Percentiles rank a stretch among this genome's conserved stretches.
These are phyloP conservation scores for Thuidium tamariscinum DNA, from an alignment of 225 moss, liverwort and hornwort species.

Conservation along the genomic window DNA sequence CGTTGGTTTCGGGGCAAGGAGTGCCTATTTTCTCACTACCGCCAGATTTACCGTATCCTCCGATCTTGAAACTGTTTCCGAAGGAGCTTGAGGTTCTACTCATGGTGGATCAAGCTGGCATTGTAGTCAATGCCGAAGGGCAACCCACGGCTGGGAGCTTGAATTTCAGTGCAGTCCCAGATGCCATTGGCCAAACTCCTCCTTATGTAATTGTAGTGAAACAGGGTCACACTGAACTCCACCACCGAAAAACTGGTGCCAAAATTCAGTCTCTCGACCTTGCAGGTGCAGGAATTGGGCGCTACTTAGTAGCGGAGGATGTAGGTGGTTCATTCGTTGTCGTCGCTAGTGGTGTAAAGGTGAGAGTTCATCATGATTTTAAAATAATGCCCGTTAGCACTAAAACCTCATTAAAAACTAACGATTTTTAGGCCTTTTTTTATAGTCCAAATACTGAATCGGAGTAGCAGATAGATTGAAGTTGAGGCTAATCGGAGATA, in stretches of 20 bases:
- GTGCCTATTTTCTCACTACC: constrained; percentile 76
- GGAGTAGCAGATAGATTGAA: not conserved
- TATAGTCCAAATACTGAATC: not conserved
- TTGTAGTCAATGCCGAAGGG: constrained; percentile 75
- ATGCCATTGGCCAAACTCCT: constrained; percentile 76
- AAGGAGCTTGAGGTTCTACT: constrained; percentile 83
- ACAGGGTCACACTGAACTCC: constrained; percentile 77
- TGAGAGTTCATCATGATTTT: constrained; percentile 2
- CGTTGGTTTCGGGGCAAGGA: constrained; percentile 57
- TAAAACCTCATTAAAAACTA: not conserved
- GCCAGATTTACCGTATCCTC: constrained; percentile 78
- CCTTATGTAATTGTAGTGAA: constrained; percentile 85
- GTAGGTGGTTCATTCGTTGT: constrained; percentile 70
- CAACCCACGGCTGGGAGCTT: constrained; percentile 80
- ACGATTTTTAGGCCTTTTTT: not conserved
- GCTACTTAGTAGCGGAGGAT: constrained; percentile 73
- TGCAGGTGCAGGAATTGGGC: constrained; percentile 55
- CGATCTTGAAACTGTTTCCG: constrained; percentile 78
- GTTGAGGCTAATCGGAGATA: not conserved
- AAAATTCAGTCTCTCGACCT: constrained; percentile 82
- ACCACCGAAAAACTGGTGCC: constrained; percentile 82
- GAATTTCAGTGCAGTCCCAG: constrained; percentile 73
- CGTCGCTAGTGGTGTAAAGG: constrained; percentile 81
- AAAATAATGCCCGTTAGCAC: not conserved
- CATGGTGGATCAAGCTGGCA: constrained; percentile 83